Evolutionary conservation across 805 yeast genomes (phyloP), one percentile per base, ranked within the genome.

Genomic region (Wickerhamomyces strasburgensis): DNA sequence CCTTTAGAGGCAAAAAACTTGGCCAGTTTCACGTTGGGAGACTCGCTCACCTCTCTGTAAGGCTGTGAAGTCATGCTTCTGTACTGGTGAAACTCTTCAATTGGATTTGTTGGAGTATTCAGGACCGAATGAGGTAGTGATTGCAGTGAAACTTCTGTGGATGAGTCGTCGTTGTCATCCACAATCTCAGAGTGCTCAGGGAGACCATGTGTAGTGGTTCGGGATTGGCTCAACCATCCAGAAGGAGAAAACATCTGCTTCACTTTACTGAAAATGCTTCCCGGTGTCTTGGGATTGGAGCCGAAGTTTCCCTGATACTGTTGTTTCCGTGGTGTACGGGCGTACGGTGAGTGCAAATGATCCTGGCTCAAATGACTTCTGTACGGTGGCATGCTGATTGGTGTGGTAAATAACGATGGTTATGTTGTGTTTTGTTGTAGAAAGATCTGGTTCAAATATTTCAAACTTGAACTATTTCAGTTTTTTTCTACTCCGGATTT

Each of bases 1-100:
- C 95, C 95, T 55, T 84, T 85, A 30, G 62, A 65, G n/a, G 68
- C 67, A 57, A 85, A 85, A 54, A 86, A 85, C 19, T 70, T 74
- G 10, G 87, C 80, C 33, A 85, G 60, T 23, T 73, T 70, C 21
- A 73, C 76, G 60, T 80, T 82, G 5, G 81, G 78, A 13, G 69
- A 62, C 21, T 56, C 57, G 3, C 44, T 39, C 14, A 6, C 14
- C 15, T 26, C 37, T 33, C 41, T 19, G 32, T 24, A 11, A n/a
- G 13, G 34, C 29, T 18, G 40, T 27, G 8, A 32, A 13, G 27
- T n/a, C 35, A 26, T 6, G 16, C 32, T 31, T 30, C 43, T 44
- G 13, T 46, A 25, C 14, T 36, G 34, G 19, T 43, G 35, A 27
- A 42, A 40, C 29, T 48, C 52, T 18, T 48, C 47, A 19, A 48